These are phyloP conservation scores for Collybia sp. DNA, from an alignment of 768 basidiomycete genomes.

Conservation along the genomic window DNA sequence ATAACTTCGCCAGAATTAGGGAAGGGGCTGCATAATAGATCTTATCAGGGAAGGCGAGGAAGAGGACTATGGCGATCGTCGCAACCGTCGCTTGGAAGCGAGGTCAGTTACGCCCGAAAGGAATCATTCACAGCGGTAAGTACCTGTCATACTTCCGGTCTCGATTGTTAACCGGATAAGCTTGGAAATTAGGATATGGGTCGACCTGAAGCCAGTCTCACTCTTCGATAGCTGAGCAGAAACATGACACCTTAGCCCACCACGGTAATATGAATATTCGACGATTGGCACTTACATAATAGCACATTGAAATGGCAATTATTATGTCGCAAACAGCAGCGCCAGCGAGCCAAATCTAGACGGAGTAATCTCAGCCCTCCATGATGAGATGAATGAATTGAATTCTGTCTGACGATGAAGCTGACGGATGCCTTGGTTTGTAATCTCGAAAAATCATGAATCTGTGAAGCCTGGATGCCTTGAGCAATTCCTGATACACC, in stretches of 20 bases:
- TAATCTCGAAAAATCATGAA: constrained; percentile 15
- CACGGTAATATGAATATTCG: background rate
- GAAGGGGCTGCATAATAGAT: constrained; percentile 19
- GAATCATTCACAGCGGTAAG: background rate
- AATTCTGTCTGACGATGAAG: constrained; percentile 12
- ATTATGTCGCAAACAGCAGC: constrained; percentile 21
- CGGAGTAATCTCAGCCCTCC: background rate
- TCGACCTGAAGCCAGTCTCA: constrained; percentile 17
- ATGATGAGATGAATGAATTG: background rate
- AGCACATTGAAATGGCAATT: constrained; percentile 21
- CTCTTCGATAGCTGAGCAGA: constrained; percentile 11
- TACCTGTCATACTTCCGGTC: constrained; percentile 22
- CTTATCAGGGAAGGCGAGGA: constrained; percentile 18
- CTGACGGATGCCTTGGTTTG: constrained; percentile 9
- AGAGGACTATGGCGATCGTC: constrained; percentile 17
- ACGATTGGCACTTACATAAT: constrained; percentile 13
- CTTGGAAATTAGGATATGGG: constrained; percentile 15
- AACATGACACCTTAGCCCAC: background rate
- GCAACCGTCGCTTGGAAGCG: constrained; percentile 17
- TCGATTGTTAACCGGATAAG: constrained; percentile 22
- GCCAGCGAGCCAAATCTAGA: constrained; percentile 17
- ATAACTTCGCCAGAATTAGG: constrained; percentile 20
- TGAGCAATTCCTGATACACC: constrained; percentile 14
- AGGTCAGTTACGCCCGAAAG: too few relatives aligned
- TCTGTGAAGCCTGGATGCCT: constrained; percentile 14